Evolutionary conservation across 2,329 filamentous ascomycete genomes (phyloP).

Genomic region (Cyphellophora europaea): DNA sequence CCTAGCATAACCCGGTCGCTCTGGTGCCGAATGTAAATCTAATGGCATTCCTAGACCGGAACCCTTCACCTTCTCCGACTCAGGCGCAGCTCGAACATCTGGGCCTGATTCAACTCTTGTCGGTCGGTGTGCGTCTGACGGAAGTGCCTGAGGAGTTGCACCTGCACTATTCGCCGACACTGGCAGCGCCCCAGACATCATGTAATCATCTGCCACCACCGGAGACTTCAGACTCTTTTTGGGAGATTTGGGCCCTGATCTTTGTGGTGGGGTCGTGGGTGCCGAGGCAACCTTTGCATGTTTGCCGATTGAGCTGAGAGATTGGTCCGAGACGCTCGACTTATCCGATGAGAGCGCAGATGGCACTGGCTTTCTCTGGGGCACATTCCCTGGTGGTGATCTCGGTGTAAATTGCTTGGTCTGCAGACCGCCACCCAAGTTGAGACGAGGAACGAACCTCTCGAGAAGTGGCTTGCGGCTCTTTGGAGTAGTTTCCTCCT

Average conservation of each 20-base stretch:
- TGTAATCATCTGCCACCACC: not conserved
- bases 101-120: too few relatives aligned
- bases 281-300: conserved; percentile 4
- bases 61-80: too few relatives aligned
- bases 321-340: conserved; percentile 12
- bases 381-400: conserved; percentile 3
- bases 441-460: conserved; percentile 10
- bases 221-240: not conserved
- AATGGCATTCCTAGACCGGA: too few relatives aligned
- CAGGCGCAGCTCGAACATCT: too few relatives aligned
- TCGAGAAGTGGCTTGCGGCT: conserved; percentile 4
- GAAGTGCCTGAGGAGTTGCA: too few relatives aligned
- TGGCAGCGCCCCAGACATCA: conserved; percentile 2
- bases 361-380: conserved; percentile 5
- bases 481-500: not conserved
- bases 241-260: conserved; percentile 2
- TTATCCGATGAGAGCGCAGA: conserved; percentile 9
- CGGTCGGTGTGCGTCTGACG: too few relatives aligned
- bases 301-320: conserved; percentile 5
- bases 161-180: too few relatives aligned
- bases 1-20: conserved; percentile 23
- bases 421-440: conserved; percentile 17
- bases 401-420: conserved; percentile 9
- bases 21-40: too few relatives aligned
- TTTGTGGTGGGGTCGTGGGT: conserved; percentile 9